Evolutionary conservation across 2,329 filamentous ascomycete species (phyloP).

Genomic region (Simplicillium sp.): DNA sequence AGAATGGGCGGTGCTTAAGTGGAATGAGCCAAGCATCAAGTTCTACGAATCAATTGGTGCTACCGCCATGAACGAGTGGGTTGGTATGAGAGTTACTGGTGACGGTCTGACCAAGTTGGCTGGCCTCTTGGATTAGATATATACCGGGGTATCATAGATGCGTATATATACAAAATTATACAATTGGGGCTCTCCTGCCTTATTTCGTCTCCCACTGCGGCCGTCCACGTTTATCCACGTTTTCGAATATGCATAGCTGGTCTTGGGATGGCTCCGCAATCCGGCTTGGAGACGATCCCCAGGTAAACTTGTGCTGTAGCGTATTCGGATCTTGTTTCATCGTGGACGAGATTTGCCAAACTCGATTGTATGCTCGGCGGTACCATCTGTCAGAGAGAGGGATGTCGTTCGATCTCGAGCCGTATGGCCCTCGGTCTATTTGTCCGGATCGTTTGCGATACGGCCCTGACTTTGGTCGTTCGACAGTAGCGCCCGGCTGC

Average conservation of each 20-base stretch:
- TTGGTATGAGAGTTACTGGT: conserved; percentile 65
- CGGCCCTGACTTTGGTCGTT: neutral
- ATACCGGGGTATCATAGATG: neutral
- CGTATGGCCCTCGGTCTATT: conserved; percentile 26
- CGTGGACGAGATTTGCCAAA: conserved; percentile 35
- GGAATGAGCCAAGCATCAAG: conserved; percentile 83
- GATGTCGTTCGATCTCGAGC: conserved; percentile 19
- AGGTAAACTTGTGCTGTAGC: conserved; percentile 27
- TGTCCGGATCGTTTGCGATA: conserved; percentile 24
- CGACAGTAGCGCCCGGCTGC: conserved; percentile 1
- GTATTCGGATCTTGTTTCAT: conserved; percentile 25
- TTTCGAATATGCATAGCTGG: conserved; percentile 39
- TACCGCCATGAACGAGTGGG: conserved; percentile 59
- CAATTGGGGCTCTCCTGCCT: neutral
- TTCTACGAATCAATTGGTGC: conserved; percentile 75
- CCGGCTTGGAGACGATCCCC: conserved; percentile 28
- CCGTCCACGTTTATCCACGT: conserved; percentile 18
- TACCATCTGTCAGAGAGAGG: conserved; percentile 29
- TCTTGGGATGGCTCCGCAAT: conserved; percentile 19
- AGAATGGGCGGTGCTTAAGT: conserved; percentile 87
- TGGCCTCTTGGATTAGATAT: conserved; percentile 20
- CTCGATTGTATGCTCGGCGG: conserved; percentile 34
- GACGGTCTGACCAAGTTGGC: conserved; percentile 54
- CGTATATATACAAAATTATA: conserved; percentile 1
- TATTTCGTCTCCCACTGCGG: neutral